Percentiles rank a stretch among this genome's conserved stretches.
Evolutionary conservation across 140 eudicot species (phyloP).

Genomic region (Stevia rebaudiana): DNA sequence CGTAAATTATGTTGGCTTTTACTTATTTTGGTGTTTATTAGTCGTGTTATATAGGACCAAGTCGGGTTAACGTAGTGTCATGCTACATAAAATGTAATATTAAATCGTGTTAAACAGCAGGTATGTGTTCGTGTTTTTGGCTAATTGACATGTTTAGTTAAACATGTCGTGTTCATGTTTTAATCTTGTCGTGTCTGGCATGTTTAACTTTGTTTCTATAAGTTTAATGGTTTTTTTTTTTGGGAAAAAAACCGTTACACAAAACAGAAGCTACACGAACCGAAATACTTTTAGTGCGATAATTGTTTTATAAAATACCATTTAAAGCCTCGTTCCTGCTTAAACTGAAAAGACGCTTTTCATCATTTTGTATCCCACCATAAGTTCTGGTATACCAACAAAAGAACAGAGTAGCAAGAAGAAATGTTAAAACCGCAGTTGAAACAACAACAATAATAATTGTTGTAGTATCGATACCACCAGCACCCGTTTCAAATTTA

Average conservation of each 20-base stretch:
- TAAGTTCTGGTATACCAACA: constrained; percentile 48
- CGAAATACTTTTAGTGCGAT: background rate
- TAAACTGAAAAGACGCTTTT: constrained; percentile 71
- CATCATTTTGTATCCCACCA: constrained; percentile 52
- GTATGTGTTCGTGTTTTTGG: too few relatives aligned
- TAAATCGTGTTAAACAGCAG: too few relatives aligned
- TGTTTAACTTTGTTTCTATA: too few relatives aligned
- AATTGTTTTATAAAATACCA: constrained; percentile 11
- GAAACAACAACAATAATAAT: constrained; percentile 51
- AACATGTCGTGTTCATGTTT: too few relatives aligned
- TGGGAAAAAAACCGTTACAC: background rate
- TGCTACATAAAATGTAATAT: too few relatives aligned
- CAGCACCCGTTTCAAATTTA: constrained; percentile 25
- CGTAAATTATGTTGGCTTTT: too few relatives aligned
- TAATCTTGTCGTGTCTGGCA: too few relatives aligned
- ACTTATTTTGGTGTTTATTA: too few relatives aligned
- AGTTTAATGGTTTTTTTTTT: background rate
- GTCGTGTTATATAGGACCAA: too few relatives aligned
- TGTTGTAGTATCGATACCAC: constrained; percentile 33
- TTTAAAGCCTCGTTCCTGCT: constrained; percentile 45
- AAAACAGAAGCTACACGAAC: background rate
- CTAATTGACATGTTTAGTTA: too few relatives aligned
- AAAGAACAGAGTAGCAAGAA: constrained; percentile 44
- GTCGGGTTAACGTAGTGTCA: too few relatives aligned
- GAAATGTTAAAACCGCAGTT: constrained; percentile 49